Evolutionary conservation across 768 basidiomycete species (phyloP).

Genomic region (Inosperma sp.): DNA sequence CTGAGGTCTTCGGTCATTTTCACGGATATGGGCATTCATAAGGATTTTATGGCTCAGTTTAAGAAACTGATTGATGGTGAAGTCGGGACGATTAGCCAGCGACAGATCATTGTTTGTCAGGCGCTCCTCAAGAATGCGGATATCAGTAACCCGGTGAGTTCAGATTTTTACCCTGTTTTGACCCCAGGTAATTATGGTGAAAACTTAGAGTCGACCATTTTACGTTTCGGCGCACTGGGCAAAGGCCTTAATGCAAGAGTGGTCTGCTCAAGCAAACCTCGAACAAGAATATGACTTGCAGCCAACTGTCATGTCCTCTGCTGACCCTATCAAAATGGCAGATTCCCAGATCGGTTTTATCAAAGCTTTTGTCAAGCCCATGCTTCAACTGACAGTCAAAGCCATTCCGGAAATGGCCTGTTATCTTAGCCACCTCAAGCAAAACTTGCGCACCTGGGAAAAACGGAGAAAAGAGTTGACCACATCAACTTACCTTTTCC

Average conservation of each 20-base stretch:
- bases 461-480: conserved; percentile 39
- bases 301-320: conserved; percentile 45
- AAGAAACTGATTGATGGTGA: conserved; percentile 43
- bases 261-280: conserved; percentile 84
- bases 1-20: conserved; percentile 82
- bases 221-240: conserved; percentile 94
- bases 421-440: conserved; percentile 62
- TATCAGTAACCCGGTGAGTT: conserved; percentile 93
- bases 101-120: conserved; percentile 76
- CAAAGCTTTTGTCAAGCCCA: conserved; percentile 71
- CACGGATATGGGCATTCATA: conserved; percentile 93
- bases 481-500: too few relatives aligned
- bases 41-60: conserved; percentile 74
- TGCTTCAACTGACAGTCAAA: conserved; percentile 69
- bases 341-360: conserved; percentile 88
- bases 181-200: conserved; percentile 4
- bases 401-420: conserved; percentile 71
- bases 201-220: conserved; percentile 91
- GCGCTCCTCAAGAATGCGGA: conserved; percentile 96
- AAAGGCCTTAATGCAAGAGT: conserved; percentile 80
- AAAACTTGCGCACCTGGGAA: conserved; percentile 71
- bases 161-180: not conserved
- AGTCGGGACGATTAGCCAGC: conserved; percentile 36
- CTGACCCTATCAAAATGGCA: conserved; percentile 58
- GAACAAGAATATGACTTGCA: conserved; percentile 77